phyloP scores from a whole-genome alignment of 805 yeast species.

The Wickerhamiella qilinensis region DNA sequence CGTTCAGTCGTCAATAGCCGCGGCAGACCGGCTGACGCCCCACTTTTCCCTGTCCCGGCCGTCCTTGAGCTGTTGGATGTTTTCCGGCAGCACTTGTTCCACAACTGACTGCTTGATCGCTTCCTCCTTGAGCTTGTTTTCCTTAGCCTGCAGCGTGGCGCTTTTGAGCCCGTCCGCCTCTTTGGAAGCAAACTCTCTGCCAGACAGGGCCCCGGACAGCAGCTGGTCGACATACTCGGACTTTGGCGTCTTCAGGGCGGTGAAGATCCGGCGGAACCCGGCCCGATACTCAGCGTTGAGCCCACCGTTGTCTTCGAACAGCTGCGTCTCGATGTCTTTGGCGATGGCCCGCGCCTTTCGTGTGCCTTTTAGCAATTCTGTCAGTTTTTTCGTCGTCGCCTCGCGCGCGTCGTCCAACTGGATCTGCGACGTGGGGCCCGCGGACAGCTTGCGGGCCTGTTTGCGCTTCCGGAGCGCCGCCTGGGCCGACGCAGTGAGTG shows the following conservation, averaged over 20 bases:
- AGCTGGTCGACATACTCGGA: slow-evolving; percentile 14
- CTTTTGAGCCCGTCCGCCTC: slow-evolving; percentile 19
- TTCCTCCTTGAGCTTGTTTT: slow-evolving; percentile 16
- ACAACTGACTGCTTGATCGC: slow-evolving; percentile 17
- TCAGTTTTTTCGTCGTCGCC: slow-evolving; percentile 9
- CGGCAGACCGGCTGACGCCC: slow-evolving; percentile 28
- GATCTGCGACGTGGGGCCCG: background rate
- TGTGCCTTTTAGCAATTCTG: slow-evolving; percentile 6
- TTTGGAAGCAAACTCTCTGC: slow-evolving; percentile 18
- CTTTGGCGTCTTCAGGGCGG: slow-evolving; percentile 16
- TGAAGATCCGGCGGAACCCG: slow-evolving; percentile 18
- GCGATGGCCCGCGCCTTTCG: slow-evolving; percentile 9
- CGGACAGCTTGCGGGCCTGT: slow-evolving; percentile 1
- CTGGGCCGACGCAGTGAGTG: slow-evolving; percentile 5
- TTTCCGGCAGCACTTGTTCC: slow-evolving; percentile 18
- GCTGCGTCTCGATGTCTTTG: slow-evolving; percentile 13
- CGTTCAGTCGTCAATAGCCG: slow-evolving; percentile 23
- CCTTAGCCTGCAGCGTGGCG: slow-evolving; percentile 13
- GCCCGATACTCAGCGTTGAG: slow-evolving; percentile 15
- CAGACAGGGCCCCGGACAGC: slow-evolving; percentile 15
- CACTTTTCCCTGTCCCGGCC: slow-evolving; percentile 28
- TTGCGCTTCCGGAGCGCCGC: slow-evolving; percentile 7
- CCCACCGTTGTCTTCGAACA: slow-evolving; percentile 11
- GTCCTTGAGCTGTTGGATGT: slow-evolving; percentile 23
- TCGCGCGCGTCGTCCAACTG: slow-evolving; percentile 4